Evolutionary conservation across 108 stramenopile species (phyloP).

Genomic region (Cyclotella cryptica): DNA sequence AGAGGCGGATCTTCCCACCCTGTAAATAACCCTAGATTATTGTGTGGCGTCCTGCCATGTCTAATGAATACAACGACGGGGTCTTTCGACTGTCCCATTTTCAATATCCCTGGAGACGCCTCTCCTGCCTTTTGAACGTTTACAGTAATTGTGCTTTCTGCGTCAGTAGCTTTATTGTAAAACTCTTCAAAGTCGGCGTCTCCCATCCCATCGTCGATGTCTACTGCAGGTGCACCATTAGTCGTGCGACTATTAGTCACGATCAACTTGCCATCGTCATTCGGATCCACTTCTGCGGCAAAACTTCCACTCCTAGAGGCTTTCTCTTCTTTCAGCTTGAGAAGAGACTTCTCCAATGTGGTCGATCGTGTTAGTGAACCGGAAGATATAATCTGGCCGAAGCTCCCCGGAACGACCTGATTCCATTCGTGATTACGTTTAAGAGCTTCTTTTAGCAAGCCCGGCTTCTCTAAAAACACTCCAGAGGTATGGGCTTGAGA

Average conservation of each 20-base stretch:
- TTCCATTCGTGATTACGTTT: conserved; percentile 45
- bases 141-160: conserved; percentile 11
- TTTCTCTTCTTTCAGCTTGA: conserved; percentile 46
- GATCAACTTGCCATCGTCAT: conserved; percentile 45
- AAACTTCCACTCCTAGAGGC: not conserved
- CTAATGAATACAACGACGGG: conserved; percentile 74
- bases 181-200: conserved; percentile 57
- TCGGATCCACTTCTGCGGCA: conserved; percentile 28
- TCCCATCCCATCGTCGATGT: conserved; percentile 22
- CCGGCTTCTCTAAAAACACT: conserved; percentile 68
- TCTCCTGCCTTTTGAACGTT: conserved; percentile 42
- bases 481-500: conserved; percentile 61
- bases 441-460: conserved; percentile 63
- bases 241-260: conserved; percentile 27
- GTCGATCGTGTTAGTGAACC: conserved; percentile 25
- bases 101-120: conserved; percentile 36
- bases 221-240: conserved; percentile 15
- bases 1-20: conserved; percentile 79
- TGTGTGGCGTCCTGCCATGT: conserved; percentile 78
- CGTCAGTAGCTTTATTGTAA: conserved; percentile 23
- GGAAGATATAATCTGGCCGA: conserved; percentile 19
- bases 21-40: conserved; percentile 78
- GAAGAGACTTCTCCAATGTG: conserved; percentile 45
- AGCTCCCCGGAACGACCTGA: conserved; percentile 42
- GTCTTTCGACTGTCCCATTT: conserved; percentile 50